Evolutionary conservation across 495 filamentous ascomycete genomes (phyloP).

Genomic region (Aspergillus bertholletiae): DNA sequence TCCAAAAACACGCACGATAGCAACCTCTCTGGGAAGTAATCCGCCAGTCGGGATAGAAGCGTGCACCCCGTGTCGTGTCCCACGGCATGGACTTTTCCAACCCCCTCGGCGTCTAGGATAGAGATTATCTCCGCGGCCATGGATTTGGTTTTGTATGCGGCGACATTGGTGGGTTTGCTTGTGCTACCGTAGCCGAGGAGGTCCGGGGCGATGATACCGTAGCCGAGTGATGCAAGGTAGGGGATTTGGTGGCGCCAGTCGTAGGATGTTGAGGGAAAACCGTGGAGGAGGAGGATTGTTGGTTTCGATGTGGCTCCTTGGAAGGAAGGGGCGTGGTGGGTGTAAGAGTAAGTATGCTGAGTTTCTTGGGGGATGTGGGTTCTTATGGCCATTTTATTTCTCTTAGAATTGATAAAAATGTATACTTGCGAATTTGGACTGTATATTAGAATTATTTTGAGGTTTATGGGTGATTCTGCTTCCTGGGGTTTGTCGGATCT

Average conservation of each 20-base stretch:
- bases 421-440: too few species aligned
- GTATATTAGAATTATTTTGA: too few species aligned
- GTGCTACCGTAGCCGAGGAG: constrained; percentile 49
- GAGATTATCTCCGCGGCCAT: constrained; percentile 37
- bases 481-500: too few species aligned
- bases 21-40: constrained; percentile 25
- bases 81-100: constrained; percentile 14
- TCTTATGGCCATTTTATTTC: constrained; percentile 10
- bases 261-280: constrained; percentile 38
- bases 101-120: constrained; percentile 24
- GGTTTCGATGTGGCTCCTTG: too few species aligned
- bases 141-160: constrained; percentile 26
- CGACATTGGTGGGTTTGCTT: constrained; percentile 28
- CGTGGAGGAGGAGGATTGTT: constrained; percentile 43
- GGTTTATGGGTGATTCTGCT: neutral
- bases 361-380: constrained; percentile 16
- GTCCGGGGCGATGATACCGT: constrained; percentile 46
- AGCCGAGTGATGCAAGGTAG: constrained; percentile 28
- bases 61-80: constrained; percentile 28
- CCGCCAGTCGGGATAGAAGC: constrained; percentile 24
- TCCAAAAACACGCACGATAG: constrained; percentile 22
- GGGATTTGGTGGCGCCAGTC: constrained; percentile 44
- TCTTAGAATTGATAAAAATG: too few species aligned
- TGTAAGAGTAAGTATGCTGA: constrained; percentile 30
- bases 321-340: constrained; percentile 18